Evolutionary conservation across 176 grass and related monocot species (phyloP), one percentile per base, ranked within the genome.

Genomic region (Puya raimondii): DNA sequence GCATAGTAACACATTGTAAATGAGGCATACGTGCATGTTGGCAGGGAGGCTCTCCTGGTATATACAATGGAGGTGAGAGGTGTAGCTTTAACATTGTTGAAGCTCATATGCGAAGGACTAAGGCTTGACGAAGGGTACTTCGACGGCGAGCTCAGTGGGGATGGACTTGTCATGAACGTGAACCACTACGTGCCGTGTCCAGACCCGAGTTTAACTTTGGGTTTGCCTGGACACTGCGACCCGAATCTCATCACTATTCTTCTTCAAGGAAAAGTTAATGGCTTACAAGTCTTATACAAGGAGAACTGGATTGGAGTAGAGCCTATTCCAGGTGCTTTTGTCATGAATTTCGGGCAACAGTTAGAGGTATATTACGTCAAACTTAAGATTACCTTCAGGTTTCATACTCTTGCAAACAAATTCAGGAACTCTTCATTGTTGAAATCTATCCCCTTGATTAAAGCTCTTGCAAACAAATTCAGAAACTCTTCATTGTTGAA

Each of bases 231-330:
- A 13, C 85, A 88, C 47, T 80, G 81, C 23, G 85, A 88, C 47
- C 78, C 56, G 27, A 80, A 80, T 74, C 74, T 85, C 67, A 69
- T 88, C 54, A 76, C 86, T 23, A 10, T 79, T 57, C 78, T 85
- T 17, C 15, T 69, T 49, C 81, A 75, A 33, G 79, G 64, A 12
- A 70, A 51, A 6, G 71, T 51, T 64, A 56, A 0, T 20, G 83
- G 87, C 9, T 59, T 86, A 23, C 83, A 81, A 70, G 51, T 26
- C 8, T 65, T 49, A 21, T 74, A 68, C 33, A 49, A 63, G 0
- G 72, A 57, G 12, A 70, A 64, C 7, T 85, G 75, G 25, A 26
- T 26, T 26, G 25, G 25, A 26, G 25, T 26, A 2, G 25, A 26
- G 25, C 25, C 25, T 26, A 26, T 26, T 26, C 25, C 25, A 26